Percentiles rank a stretch among this genome's conserved stretches.
Conservation (phyloP, 2,329 filamentous ascomycete species). For the Lomentospora prolificans region DNA sequence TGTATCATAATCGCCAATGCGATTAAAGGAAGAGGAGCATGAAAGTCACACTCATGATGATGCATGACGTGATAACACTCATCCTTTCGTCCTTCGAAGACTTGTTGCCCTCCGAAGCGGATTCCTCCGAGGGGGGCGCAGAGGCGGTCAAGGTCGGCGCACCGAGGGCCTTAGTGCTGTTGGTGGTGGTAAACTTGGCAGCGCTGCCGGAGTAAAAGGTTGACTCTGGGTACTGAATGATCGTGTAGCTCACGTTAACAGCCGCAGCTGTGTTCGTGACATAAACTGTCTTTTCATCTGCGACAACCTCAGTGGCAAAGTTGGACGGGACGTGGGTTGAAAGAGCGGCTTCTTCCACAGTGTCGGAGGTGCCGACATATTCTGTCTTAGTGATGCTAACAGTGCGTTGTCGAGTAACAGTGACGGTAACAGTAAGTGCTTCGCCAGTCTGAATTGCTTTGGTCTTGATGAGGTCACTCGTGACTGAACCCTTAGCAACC, state of each 20-base stretch:
- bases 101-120: too few species aligned
- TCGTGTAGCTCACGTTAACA: background rate
- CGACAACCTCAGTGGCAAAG: background rate
- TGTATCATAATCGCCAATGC: too few species aligned
- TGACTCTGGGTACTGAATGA: background rate
- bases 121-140: background rate
- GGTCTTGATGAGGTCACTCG: background rate
- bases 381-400: background rate
- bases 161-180: background rate
- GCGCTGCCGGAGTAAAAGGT: background rate
- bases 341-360: background rate
- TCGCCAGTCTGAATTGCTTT: background rate
- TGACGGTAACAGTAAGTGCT: background rate
- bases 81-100: too few species aligned
- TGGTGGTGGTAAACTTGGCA: background rate
- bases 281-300: background rate
- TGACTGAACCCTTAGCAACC: background rate
- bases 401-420: background rate
- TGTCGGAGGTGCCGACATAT: background rate
- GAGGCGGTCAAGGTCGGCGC: background rate
- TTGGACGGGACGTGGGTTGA: background rate
- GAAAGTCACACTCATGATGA: background rate
- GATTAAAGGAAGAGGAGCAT: too few species aligned
- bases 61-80: too few species aligned
- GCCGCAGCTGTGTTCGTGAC: background rate